Evolutionary conservation across 768 basidiomycete species (phyloP).

Genomic region (Tylopilus sp.): DNA sequence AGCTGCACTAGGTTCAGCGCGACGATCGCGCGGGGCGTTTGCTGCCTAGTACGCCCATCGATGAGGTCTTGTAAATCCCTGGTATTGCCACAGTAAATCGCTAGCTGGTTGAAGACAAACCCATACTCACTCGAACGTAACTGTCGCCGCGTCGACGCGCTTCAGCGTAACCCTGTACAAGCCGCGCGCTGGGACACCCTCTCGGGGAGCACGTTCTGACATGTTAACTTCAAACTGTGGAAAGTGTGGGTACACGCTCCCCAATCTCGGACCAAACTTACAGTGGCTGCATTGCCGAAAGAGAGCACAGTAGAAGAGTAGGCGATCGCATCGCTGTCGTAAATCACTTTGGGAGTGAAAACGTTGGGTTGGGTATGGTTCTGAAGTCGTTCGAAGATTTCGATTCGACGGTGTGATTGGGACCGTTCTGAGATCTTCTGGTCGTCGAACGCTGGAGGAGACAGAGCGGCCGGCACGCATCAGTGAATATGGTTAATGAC

Average conservation of each 20-base stretch:
- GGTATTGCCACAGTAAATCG: not conserved
- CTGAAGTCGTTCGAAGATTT: conserved; percentile 36
- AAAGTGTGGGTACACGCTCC: not conserved
- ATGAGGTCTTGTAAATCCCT: conserved; percentile 28
- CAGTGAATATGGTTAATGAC: not conserved
- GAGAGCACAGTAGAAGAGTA: conserved; percentile 35
- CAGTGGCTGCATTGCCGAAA: conserved; percentile 30
- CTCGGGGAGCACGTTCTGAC: conserved; percentile 21
- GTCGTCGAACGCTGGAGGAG: conserved; percentile 18
- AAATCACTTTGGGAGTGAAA: conserved; percentile 44
- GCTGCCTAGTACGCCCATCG: conserved; percentile 20
- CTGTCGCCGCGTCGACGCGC: conserved; percentile 36
- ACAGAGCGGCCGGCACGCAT: not conserved
- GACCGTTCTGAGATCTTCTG: not conserved
- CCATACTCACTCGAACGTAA: conserved; percentile 34
- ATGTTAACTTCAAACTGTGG: conserved; percentile 37
- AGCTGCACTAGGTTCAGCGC: conserved; percentile 49
- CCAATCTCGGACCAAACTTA: conserved; percentile 12
- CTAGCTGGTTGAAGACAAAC: not conserved
- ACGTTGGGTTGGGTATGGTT: conserved; percentile 28
- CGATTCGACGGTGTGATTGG: conserved; percentile 26
- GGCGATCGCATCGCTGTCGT: conserved; percentile 43
- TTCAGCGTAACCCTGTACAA: conserved; percentile 30
- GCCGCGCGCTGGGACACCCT: conserved; percentile 23
- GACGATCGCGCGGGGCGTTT: conserved; percentile 27